Evolutionary conservation across 305 asterid genomes (phyloP), one percentile per base, ranked within the genome.

Genomic region (Rubia peregrina): DNA sequence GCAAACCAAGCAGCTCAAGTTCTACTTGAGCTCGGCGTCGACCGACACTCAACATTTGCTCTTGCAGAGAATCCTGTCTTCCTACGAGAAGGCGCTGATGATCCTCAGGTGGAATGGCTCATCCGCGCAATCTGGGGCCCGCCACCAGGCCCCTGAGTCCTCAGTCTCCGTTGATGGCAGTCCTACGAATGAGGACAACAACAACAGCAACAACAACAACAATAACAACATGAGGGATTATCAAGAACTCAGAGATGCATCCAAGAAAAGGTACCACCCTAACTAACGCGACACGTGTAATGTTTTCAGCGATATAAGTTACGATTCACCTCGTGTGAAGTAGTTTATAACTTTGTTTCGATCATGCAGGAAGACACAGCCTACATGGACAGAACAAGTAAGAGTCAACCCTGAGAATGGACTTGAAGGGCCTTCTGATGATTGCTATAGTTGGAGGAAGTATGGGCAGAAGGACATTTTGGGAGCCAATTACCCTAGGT

Each of bases 381-480:
- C 89, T 1, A 84, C 85, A 42, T 83, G 95, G 97, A 82, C 85
- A 22, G 89, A 86, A 56, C 90, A 84, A 74, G 91, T 89, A 72
- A 86, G 73, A 74, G 85, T 83, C 51, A 77, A 77, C 81, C 70
- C 90, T 3, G 87, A 78, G 42, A 86, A 80, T 65, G 95, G 91
- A 51, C 82, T 90, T 26, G 95, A 92, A 84, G 95, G 95, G 63
- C 97, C 96, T 9, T 71, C 76, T 38, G 91, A 90, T 57, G 96
- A 90, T 33, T 91, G 95, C 65, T 86, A 76, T 72, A 90, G 90
- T 69, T 92, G 98, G 98, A 87, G 97, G 63, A 90, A 89, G 76
- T 92, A 92, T 56, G 98, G 98, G 36, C 98, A 92, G 86, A 92
- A 92, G 75, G 97, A 92, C 81, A 92, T 92, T 55, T 76, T 92